These are phyloP conservation scores for Ogataea sp. DNA, from an alignment of 805 yeast genomes.

Conservation along the genomic window DNA sequence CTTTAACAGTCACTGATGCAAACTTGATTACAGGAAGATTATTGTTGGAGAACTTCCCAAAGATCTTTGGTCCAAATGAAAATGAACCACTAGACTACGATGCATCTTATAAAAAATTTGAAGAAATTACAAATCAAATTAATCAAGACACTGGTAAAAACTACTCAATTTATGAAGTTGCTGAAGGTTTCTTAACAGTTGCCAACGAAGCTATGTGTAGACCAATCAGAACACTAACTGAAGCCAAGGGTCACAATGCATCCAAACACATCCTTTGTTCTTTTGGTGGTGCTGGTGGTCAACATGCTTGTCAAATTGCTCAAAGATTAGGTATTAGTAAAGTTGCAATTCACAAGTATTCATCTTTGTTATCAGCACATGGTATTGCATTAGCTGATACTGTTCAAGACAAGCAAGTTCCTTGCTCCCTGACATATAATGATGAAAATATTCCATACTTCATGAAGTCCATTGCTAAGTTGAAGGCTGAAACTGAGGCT, in stretches of 20 bases:
- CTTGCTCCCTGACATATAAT: constrained; percentile 6
- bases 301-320: constrained; percentile 33
- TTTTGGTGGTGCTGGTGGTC: constrained; percentile 42
- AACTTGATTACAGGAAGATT: constrained; percentile 31
- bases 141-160: constrained; percentile 24
- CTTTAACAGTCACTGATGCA: constrained; percentile 35
- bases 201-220: constrained; percentile 36
- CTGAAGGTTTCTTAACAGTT: constrained; percentile 33
- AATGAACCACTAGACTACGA: constrained; percentile 19
- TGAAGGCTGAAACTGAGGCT: constrained; percentile 38
- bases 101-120: constrained; percentile 24
- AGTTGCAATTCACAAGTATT: constrained; percentile 33
- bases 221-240: constrained; percentile 35
- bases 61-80: constrained; percentile 9
- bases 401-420: constrained; percentile 19
- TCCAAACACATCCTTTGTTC: constrained; percentile 32
- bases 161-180: constrained; percentile 19
- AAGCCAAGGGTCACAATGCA: constrained; percentile 33
- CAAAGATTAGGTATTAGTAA: constrained; percentile 28
- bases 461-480: constrained; percentile 33
- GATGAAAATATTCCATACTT: constrained; percentile 18
- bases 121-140: constrained; percentile 21
- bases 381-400: constrained; percentile 32
- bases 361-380: constrained; percentile 36
- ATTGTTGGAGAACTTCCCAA: constrained; percentile 30